Base-by-base conservation (phyloP, 352 stramenopile species). In the Pythium folliculosum region DNA sequence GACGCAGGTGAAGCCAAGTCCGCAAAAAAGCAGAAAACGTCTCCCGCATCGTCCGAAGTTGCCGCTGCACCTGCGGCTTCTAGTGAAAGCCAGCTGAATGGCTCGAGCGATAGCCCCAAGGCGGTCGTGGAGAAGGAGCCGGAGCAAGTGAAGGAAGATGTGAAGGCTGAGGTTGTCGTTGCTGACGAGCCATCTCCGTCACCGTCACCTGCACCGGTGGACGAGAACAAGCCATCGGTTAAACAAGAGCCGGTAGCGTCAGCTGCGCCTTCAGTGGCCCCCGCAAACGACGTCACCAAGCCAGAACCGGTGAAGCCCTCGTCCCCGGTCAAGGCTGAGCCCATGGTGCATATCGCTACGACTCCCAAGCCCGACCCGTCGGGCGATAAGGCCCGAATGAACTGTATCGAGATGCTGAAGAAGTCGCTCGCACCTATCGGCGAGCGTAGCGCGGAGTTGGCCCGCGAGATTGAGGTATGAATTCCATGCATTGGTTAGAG, bases 401-500 rank as follows among this genome's bases (percentile, higher is more conserved):
- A 75, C 8, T 89, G 87, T 60, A 77, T 90, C 21, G 82, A 88
- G 12, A 90, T 91, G 82, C 73, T 92, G 53, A 82, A 81, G 54
- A 78, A 82, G 30, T 75, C 84, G 13, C 65, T 92, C n/a, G 72
- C 78, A 17, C 57, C 75, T 6, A 76, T 80, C 47, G 79, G 81
- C 19, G 53, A 73, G 23, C 61, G 67, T 17, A 72, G 79, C 48
- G 57, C 58, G 13, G 68, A 86, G 16, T 60, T 91, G 38, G 80
- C 84, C n/a, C 79, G 79, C 12, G 80, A 90, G 58, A 91, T 94
- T 57, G 85, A 94, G 77, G 84, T 91, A 60, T 16, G 67, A 6
- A 16, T 48, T 40, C 22, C 30, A 32, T 32, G 27, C 27, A 5
- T 32, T 32, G 27, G 3, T 2, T 32, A 5, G 27, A 32, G 5